phyloP scores from a whole-genome alignment of 2,329 filamentous ascomycete genomes.

The Colletotrichum karsti region DNA sequence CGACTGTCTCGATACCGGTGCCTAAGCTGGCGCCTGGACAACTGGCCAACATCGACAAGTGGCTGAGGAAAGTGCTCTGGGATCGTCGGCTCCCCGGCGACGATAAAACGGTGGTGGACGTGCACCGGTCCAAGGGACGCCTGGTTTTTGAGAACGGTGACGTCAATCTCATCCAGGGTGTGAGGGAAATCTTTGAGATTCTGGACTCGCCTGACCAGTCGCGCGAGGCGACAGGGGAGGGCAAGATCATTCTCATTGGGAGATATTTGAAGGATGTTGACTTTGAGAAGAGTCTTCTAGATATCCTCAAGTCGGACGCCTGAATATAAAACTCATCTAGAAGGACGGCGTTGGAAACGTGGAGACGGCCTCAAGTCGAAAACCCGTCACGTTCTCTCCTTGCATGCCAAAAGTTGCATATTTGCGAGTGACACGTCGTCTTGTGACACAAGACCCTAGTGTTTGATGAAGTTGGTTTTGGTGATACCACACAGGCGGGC shows the following conservation, averaged over 20 bases:
- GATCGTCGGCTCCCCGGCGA: slow-evolving; percentile 69
- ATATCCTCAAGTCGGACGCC: neutral
- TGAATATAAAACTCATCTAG: neutral
- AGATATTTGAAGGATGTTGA: slow-evolving; percentile 59
- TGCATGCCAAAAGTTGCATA: too few relatives aligned
- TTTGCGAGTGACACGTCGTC: too few relatives aligned
- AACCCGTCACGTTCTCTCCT: too few relatives aligned
- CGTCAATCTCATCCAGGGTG: slow-evolving; percentile 85
- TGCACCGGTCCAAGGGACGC: slow-evolving; percentile 89
- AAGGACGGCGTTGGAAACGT: neutral
- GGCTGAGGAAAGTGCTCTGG: slow-evolving; percentile 88
- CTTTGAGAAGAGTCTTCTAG: slow-evolving; percentile 55
- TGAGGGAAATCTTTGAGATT: slow-evolving; percentile 93
- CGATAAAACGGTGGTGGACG: slow-evolving; percentile 67
- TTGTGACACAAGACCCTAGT: too few relatives aligned
- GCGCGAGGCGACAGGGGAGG: slow-evolving; percentile 39
- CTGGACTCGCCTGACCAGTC: slow-evolving; percentile 64
- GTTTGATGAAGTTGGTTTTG: too few relatives aligned
- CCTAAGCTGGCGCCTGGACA: slow-evolving; percentile 66
- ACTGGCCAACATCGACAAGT: slow-evolving; percentile 75
- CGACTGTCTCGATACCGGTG: slow-evolving; percentile 79
- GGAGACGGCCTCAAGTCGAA: neutral
- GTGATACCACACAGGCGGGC: neutral
- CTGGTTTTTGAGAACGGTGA: slow-evolving; percentile 71
- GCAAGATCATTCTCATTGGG: slow-evolving; percentile 74